Conservation (phyloP, 345 rosid species). For the Carallia brachiata region DNA sequence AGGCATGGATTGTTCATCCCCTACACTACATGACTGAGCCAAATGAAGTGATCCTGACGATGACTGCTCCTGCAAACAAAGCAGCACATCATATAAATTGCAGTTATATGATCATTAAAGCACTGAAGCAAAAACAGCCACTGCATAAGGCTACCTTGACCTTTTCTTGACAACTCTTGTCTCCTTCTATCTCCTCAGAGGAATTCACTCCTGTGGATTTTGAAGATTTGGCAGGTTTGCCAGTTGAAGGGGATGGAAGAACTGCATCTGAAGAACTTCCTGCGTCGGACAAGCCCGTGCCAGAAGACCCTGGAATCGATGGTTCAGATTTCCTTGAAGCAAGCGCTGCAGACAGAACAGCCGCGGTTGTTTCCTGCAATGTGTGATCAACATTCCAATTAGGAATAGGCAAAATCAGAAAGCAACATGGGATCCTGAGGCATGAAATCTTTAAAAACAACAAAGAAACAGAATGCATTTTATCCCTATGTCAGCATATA, state of each 20-base stretch:
- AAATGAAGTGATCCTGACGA: slow-evolving; percentile 29
- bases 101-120: slow-evolving; percentile 13
- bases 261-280: slow-evolving; percentile 46
- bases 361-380: slow-evolving; percentile 77
- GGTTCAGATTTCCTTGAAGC: slow-evolving; percentile 54
- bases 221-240: slow-evolving; percentile 28
- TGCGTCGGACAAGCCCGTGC: slow-evolving; percentile 29
- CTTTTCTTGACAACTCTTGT: slow-evolving; percentile 18
- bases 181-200: slow-evolving; percentile 36
- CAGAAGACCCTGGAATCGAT: slow-evolving; percentile 41
- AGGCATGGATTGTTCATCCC: slow-evolving; percentile 26
- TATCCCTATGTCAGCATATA: not conserved
- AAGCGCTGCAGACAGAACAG: slow-evolving; percentile 69
- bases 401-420: not conserved
- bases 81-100: not conserved
- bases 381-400: slow-evolving; percentile 6
- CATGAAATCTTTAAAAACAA: slow-evolving; percentile 3
- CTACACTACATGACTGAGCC: slow-evolving; percentile 15
- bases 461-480: slow-evolving; percentile 1
- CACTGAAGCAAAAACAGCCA: not conserved
- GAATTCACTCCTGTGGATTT: slow-evolving; percentile 27
- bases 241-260: slow-evolving; percentile 33
- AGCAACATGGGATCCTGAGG: not conserved
- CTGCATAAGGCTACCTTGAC: slow-evolving; percentile 36
- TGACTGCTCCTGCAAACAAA: slow-evolving; percentile 17